Percentiles rank a stretch among this genome's conserved stretches.
Evolutionary conservation across 2,329 filamentous ascomycete genomes (phyloP).

Genomic region (Ceratocystis alfenasii): DNA sequence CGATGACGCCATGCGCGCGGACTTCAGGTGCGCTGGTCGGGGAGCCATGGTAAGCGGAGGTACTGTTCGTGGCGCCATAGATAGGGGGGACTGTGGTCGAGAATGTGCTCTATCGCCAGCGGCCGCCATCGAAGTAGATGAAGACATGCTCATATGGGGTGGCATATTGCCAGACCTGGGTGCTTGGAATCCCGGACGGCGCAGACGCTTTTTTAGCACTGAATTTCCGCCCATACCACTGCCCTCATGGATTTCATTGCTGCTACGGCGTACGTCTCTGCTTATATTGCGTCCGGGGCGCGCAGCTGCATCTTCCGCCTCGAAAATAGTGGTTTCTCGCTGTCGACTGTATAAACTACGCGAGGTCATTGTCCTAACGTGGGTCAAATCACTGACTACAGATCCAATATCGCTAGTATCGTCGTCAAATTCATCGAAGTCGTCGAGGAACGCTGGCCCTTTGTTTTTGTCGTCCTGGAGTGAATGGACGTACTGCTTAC

Average conservation of each 20-base stretch:
- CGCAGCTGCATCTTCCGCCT: slow-evolving; percentile 20
- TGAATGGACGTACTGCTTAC: slow-evolving; percentile 22
- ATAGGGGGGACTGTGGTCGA: slow-evolving; percentile 17
- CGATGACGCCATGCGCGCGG: slow-evolving; percentile 13
- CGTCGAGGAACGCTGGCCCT: slow-evolving; percentile 13
- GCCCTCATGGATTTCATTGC: slow-evolving; percentile 29
- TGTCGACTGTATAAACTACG: slow-evolving; percentile 21
- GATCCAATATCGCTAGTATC: slow-evolving; percentile 21
- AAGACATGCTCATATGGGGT: slow-evolving; percentile 29
- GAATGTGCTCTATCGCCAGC: not conserved
- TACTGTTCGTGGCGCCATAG: slow-evolving; percentile 10
- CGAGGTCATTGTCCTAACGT: slow-evolving; percentile 21
- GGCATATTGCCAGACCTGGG: slow-evolving; percentile 28
- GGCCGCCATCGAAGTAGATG: slow-evolving; percentile 22
- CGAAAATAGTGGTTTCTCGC: slow-evolving; percentile 20
- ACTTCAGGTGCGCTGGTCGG: slow-evolving; percentile 15
- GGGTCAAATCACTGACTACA: slow-evolving; percentile 21
- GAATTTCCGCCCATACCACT: slow-evolving; percentile 26
- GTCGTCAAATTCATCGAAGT: slow-evolving; percentile 21
- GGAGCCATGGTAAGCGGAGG: slow-evolving; percentile 21
- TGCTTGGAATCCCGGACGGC: slow-evolving; percentile 28
- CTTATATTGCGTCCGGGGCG: slow-evolving; percentile 14
- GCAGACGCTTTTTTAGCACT: slow-evolving; percentile 28
- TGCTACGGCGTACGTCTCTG: slow-evolving; percentile 21
- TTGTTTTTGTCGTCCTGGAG: slow-evolving; percentile 18